Conservation (phyloP, 768 basidiomycete species). For the Auricularia sp. region DNA sequence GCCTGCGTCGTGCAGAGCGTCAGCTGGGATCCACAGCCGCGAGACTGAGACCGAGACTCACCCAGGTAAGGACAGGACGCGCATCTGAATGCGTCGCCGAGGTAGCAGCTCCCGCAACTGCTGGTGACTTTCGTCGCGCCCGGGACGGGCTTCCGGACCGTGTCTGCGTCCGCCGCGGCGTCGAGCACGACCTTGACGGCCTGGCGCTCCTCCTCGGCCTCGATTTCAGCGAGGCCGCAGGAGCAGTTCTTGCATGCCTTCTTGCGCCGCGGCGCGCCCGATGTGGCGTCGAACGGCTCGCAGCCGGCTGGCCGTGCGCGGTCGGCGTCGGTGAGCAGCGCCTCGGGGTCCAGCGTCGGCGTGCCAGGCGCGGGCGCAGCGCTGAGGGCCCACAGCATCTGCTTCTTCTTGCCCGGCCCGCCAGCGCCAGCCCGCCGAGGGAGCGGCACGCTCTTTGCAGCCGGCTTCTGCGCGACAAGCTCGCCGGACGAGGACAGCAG, state of each 20-base stretch:
- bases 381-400: conserved; percentile 78
- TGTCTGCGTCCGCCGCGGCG: conserved; percentile 47
- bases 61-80: conserved; percentile 92
- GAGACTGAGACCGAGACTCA: conserved; percentile 31
- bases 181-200: conserved; percentile 49
- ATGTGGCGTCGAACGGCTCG: conserved; percentile 41
- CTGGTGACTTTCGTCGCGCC: conserved; percentile 82
- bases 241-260: conserved; percentile 94
- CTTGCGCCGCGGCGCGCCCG: conserved; percentile 53
- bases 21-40: conserved; percentile 8
- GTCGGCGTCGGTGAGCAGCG: conserved; percentile 76
- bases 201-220: conserved; percentile 59
- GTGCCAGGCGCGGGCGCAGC: conserved; percentile 39
- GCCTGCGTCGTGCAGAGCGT: conserved; percentile 39
- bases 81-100: conserved; percentile 97
- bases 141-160: conserved; percentile 44
- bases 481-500: conserved; percentile 36
- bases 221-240: conserved; percentile 91
- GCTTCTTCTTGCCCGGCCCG: conserved; percentile 54
- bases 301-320: conserved; percentile 70
- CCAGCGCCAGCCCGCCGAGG: conserved; percentile 38
- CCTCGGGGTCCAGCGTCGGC: conserved; percentile 69
- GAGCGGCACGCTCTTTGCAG: conserved; percentile 38
- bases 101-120: conserved; percentile 93
- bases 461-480: conserved; percentile 65